Evolutionary conservation across 805 yeast genomes (phyloP).

Genomic region (Barnettozyma wickerhamii): DNA sequence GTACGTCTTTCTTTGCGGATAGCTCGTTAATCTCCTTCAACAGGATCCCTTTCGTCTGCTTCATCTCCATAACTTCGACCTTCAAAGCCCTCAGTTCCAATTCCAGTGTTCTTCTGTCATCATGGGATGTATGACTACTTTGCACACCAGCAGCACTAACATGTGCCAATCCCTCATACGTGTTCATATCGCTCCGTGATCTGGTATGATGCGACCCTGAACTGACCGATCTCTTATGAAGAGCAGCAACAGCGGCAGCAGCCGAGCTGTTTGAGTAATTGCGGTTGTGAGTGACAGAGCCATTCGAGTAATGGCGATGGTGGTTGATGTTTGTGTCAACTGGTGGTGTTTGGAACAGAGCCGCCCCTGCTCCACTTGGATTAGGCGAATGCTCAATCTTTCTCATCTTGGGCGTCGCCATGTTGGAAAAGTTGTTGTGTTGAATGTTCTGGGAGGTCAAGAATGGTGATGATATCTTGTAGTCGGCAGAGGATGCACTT

Average conservation of each 20-base stretch:
- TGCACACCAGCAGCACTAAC: slow-evolving; percentile 2
- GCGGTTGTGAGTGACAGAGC: slow-evolving; percentile 6
- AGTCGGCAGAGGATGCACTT: slow-evolving; percentile 22
- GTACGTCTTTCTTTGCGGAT: slow-evolving; percentile 38
- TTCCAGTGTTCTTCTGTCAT: slow-evolving; percentile 23
- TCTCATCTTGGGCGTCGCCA: slow-evolving; percentile 13
- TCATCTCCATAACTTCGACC: slow-evolving; percentile 36
- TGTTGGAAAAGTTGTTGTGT: slow-evolving; percentile 3
- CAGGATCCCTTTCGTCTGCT: slow-evolving; percentile 39
- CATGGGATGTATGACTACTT: slow-evolving; percentile 7
- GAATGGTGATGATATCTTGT: slow-evolving; percentile 24
- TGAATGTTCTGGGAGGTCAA: slow-evolving; percentile 9
- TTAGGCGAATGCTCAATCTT: slow-evolving; percentile 10
- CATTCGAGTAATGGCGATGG: slow-evolving; percentile 7
- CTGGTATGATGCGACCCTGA: slow-evolving; percentile 5
- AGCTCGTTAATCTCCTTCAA: slow-evolving; percentile 50
- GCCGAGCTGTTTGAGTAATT: slow-evolving; percentile 8
- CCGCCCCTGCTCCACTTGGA: slow-evolving; percentile 16
- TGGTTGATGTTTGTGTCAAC: slow-evolving; percentile 4
- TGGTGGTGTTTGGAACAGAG: slow-evolving; percentile 27
- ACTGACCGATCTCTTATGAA: slow-evolving; percentile 3
- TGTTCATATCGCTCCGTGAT: slow-evolving; percentile 5
- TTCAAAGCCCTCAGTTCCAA: slow-evolving; percentile 38
- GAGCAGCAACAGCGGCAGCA: background rate
- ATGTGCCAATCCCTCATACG: slow-evolving; percentile 1